phyloP scores from a whole-genome alignment of 495 filamentous ascomycete species.

The Neurospora sp. region DNA sequence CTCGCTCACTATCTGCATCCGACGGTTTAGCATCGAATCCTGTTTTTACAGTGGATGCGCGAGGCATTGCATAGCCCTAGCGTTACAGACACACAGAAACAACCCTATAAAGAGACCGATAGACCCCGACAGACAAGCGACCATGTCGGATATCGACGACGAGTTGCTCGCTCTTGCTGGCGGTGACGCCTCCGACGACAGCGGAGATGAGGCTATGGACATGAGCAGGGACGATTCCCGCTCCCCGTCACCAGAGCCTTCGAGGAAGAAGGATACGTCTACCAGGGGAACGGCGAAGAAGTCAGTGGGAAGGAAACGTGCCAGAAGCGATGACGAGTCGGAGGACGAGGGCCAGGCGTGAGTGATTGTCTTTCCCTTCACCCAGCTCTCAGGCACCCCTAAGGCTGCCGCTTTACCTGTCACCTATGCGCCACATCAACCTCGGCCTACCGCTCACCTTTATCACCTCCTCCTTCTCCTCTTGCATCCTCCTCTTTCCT shows the following conservation, averaged over 20 bases:
- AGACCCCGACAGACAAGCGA: background rate
- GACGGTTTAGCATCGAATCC: background rate
- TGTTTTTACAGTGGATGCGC: background rate
- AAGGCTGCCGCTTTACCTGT: background rate
- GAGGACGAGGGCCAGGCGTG: conserved; percentile 80
- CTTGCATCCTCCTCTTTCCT: background rate
- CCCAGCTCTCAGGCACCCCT: background rate
- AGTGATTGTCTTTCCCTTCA: conserved; percentile 29
- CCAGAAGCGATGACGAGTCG: conserved; percentile 52
- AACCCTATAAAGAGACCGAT: background rate
- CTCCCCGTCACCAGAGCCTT: conserved; percentile 23
- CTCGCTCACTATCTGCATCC: background rate
- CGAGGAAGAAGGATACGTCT: conserved; percentile 22
- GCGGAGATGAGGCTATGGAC: conserved; percentile 35
- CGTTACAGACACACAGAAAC: background rate
- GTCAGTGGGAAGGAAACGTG: conserved; percentile 25
- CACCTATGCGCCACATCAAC: background rate
- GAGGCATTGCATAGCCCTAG: background rate
- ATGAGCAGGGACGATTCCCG: conserved; percentile 29
- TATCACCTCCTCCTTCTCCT: background rate
- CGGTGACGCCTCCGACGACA: conserved; percentile 42
- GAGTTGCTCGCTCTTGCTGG: conserved; percentile 84
- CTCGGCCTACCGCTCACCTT: background rate
- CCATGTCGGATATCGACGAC: conserved; percentile 70
- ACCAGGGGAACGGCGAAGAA: conserved; percentile 34